Evolutionary conservation across 1,139 yeast genomes (phyloP).

Genomic region (Kurtzmaniella quercitrusa): DNA sequence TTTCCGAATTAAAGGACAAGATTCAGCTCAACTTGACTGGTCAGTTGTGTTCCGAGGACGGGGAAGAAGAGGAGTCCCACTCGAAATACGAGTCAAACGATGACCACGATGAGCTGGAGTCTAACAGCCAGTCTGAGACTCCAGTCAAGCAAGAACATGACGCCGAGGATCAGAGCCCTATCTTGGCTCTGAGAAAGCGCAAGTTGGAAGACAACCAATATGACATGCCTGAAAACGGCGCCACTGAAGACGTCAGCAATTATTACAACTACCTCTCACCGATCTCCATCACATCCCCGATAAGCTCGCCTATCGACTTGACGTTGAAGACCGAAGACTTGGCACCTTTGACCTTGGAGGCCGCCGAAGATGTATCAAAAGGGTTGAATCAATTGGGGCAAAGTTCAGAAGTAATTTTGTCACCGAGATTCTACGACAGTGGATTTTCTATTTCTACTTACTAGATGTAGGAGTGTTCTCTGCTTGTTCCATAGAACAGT

Average conservation of each 20-base stretch:
- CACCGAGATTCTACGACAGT: slow-evolving; percentile 13
- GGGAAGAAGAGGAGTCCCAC: slow-evolving; percentile 16
- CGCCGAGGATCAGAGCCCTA: neutral
- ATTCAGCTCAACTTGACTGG: slow-evolving; percentile 25
- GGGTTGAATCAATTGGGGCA: slow-evolving; percentile 43
- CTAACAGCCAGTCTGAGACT: neutral
- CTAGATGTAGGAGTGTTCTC: slow-evolving; percentile 20
- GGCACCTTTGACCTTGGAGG: slow-evolving; percentile 10
- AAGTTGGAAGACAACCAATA: slow-evolving; percentile 3
- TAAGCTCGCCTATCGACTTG: slow-evolving; percentile 39
- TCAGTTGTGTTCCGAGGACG: slow-evolving; percentile 8
- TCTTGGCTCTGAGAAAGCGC: slow-evolving; percentile 8
- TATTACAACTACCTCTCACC: slow-evolving; percentile 42
- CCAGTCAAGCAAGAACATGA: neutral
- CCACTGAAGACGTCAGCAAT: slow-evolving; percentile 8
- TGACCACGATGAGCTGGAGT: neutral
- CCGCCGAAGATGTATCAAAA: slow-evolving; percentile 12
- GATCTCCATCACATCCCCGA: slow-evolving; percentile 40
- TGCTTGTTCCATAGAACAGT: slow-evolving; percentile 27
- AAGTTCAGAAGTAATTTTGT: slow-evolving; percentile 51
- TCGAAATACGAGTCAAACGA: slow-evolving; percentile 4
- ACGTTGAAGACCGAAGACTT: slow-evolving; percentile 23
- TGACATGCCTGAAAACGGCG: neutral
- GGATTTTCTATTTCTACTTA: slow-evolving; percentile 6
- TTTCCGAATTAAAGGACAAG: slow-evolving; percentile 28